Percentiles rank a stretch among this genome's conserved stretches.
phyloP scores from a whole-genome alignment of 1,284 basidiomycete genomes.

The Farysia itapuensis region DNA sequence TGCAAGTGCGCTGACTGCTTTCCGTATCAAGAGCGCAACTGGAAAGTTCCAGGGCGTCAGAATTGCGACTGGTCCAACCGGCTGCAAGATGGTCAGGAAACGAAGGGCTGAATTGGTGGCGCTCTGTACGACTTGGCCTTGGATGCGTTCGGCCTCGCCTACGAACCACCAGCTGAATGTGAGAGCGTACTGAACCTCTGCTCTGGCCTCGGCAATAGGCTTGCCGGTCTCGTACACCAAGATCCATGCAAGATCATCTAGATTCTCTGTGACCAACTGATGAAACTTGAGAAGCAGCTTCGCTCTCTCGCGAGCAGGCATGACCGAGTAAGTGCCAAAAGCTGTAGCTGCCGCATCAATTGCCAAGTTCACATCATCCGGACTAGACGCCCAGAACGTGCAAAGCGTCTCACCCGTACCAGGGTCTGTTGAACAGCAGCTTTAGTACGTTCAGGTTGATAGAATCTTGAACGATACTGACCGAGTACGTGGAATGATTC shows the following conservation, averaged over 20 bases:
- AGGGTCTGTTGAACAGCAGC: too few species aligned
- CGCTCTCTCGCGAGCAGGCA: constrained; percentile 45
- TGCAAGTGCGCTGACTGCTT: constrained; percentile 82
- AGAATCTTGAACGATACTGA: constrained; percentile 17
- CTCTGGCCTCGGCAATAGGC: constrained; percentile 47
- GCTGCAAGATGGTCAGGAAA: constrained; percentile 85
- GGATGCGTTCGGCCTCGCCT: constrained; percentile 49
- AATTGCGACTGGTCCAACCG: constrained; percentile 69
- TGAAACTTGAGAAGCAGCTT: constrained; percentile 51
- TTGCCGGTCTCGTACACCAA: constrained; percentile 59
- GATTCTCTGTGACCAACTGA: constrained; percentile 40
- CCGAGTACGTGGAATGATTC: constrained; percentile 28
- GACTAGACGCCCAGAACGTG: constrained; percentile 28
- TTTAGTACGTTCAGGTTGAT: too few species aligned
- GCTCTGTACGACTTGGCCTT: constrained; percentile 75
- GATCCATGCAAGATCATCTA: constrained; percentile 55
- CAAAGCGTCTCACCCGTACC: constrained; percentile 19
- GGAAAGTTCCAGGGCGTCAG: constrained; percentile 60
- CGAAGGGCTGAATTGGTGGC: constrained; percentile 72
- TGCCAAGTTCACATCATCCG: constrained; percentile 51
- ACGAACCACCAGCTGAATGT: constrained; percentile 57
- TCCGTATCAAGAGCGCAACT: constrained; percentile 72
- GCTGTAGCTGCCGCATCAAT: constrained; percentile 49
- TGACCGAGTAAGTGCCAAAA: constrained; percentile 41
- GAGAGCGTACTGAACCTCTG: constrained; percentile 53